Evolutionary conservation across 495 filamentous ascomycete species (phyloP).

Genomic region (Neohortaea acidophila): DNA sequence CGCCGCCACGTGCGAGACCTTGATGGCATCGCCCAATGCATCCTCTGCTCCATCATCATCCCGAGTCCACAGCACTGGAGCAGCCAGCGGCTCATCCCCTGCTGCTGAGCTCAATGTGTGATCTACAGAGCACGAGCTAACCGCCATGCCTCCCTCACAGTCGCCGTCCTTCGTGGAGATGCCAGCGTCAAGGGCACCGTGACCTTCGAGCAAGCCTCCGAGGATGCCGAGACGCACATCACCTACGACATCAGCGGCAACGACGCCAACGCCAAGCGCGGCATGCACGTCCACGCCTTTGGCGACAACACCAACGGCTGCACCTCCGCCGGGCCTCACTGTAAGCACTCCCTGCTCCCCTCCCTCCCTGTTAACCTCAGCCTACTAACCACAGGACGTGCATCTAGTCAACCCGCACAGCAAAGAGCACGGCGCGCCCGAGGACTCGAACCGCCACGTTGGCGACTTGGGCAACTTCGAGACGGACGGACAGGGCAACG

Average conservation of each 20-base stretch:
- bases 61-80: too few species aligned
- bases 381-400: not conserved
- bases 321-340: conserved; percentile 93
- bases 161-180: conserved; percentile 93
- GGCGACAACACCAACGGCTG: conserved; percentile 99
- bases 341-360: conserved; percentile 37
- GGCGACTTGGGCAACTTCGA: conserved; percentile 95
- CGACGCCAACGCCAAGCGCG: conserved; percentile 89
- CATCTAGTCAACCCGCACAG: conserved; percentile 78
- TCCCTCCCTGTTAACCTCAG: not conserved
- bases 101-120: too few species aligned
- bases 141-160: too few species aligned
- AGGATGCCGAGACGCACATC: conserved; percentile 67
- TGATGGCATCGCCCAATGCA: too few species aligned
- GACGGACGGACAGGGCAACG: conserved; percentile 81
- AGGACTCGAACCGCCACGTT: conserved; percentile 73
- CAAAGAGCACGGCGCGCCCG: conserved; percentile 82
- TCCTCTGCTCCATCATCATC: too few species aligned
- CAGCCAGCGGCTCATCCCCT: too few species aligned
- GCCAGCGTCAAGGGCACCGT: conserved; percentile 82
- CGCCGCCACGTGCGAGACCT: too few species aligned
- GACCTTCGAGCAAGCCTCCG: conserved; percentile 81
- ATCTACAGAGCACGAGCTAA: not conserved
- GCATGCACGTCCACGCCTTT: conserved; percentile 95
- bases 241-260: conserved; percentile 84